phyloP scores from a whole-genome alignment of 2,329 filamentous ascomycete genomes.

The Malbranchea cinnamomea region DNA sequence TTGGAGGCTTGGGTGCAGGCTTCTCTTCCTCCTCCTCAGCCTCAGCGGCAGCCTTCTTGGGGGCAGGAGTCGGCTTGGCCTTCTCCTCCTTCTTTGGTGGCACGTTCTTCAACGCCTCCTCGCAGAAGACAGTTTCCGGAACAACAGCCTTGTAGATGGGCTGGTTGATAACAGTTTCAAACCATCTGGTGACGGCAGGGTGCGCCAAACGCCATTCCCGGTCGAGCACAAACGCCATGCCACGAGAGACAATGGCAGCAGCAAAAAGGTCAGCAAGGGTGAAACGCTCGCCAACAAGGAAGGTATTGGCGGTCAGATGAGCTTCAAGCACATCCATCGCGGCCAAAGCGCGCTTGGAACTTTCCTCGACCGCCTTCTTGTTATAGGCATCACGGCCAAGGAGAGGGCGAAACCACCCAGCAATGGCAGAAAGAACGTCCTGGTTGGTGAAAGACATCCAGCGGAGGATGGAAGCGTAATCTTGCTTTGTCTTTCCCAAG shows the following conservation, averaged over 20 bases:
- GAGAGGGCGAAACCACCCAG: constrained; percentile 74
- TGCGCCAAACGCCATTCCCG: constrained; percentile 70
- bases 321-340: constrained; percentile 61
- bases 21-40: constrained; percentile 41
- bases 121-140: constrained; percentile 61
- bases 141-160: constrained; percentile 73
- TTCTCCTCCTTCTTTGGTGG: constrained; percentile 57
- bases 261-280: constrained; percentile 90
- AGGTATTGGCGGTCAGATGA: constrained; percentile 85
- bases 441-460: constrained; percentile 97
- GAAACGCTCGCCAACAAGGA: constrained; percentile 93
- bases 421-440: constrained; percentile 62
- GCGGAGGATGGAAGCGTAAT: constrained; percentile 94
- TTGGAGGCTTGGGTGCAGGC: constrained; percentile 68
- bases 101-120: constrained; percentile 59
- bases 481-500: constrained; percentile 99
- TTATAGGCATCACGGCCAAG: constrained; percentile 75
- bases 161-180: constrained; percentile 84
- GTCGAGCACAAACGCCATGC: constrained; percentile 90
- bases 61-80: constrained; percentile 45
- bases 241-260: constrained; percentile 63
- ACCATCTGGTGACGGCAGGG: constrained; percentile 88
- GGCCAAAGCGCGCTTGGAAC: constrained; percentile 53
- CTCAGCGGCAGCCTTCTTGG: constrained; percentile 38
- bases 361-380: constrained; percentile 90